These are phyloP conservation scores for Mycena olivaceomarginata DNA, from an alignment of 768 basidiomycete genomes.

Conservation along the genomic window DNA sequence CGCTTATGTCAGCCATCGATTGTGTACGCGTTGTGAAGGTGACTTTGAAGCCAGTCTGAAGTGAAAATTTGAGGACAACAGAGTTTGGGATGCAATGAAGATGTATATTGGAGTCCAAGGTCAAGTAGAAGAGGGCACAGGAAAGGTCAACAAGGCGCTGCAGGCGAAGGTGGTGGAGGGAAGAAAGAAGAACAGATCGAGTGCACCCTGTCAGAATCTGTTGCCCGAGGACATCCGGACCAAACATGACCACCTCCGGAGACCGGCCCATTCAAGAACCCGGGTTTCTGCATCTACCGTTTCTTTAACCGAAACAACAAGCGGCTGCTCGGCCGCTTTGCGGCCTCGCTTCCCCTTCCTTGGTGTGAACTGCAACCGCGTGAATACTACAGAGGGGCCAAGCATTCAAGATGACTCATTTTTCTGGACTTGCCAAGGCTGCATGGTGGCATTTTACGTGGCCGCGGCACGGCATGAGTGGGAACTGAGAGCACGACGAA, in stretches of 20 bases:
- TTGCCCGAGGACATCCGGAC: background rate
- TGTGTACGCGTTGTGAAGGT: too few species aligned
- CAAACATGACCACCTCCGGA: slow-evolving; percentile 27
- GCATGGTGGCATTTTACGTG: too few species aligned
- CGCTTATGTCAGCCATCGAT: too few species aligned
- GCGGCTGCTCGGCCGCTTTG: too few species aligned
- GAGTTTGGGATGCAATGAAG: background rate
- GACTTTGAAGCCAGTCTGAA: background rate
- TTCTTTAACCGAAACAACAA: too few species aligned
- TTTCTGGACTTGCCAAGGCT: too few species aligned
- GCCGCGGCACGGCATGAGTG: too few species aligned
- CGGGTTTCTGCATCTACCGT: slow-evolving; percentile 30
- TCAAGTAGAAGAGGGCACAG: background rate
- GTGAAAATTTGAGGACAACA: background rate
- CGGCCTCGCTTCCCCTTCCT: too few species aligned
- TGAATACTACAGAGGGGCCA: too few species aligned
- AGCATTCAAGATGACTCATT: too few species aligned
- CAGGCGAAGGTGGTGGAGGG: background rate
- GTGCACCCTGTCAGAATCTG: background rate
- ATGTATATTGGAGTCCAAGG: background rate
- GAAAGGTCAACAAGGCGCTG: background rate
- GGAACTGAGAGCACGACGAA: too few species aligned
- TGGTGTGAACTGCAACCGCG: too few species aligned
- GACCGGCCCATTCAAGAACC: slow-evolving; percentile 3
- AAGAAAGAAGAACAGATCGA: background rate